These are phyloP conservation scores for Phytophthora lateralis DNA, from an alignment of 352 stramenopile genomes.

Conservation along the genomic window DNA sequence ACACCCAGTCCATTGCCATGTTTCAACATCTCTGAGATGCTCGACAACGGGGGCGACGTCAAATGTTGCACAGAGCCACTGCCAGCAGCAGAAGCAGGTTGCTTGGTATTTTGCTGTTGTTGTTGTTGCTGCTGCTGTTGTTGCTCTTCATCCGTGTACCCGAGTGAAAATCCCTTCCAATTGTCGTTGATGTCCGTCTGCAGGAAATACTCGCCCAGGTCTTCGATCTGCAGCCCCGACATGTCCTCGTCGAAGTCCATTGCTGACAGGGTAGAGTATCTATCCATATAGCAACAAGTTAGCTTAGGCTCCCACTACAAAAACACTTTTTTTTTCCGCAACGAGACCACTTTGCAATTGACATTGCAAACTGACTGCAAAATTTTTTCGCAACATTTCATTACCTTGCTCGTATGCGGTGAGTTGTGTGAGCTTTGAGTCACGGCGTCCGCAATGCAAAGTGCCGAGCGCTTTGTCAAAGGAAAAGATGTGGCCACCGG, in stretches of 20 bases:
- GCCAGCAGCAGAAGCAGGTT: slow-evolving; percentile 9
- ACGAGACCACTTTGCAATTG: not conserved
- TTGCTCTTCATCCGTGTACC: slow-evolving; percentile 61
- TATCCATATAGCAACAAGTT: not conserved
- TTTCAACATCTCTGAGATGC: slow-evolving; percentile 54
- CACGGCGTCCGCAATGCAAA: slow-evolving; percentile 19
- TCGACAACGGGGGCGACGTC: slow-evolving; percentile 47
- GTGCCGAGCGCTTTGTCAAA: not conserved
- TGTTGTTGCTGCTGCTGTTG: slow-evolving; percentile 20
- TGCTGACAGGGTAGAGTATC: not conserved
- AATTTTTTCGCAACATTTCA: not conserved
- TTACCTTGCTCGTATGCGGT: slow-evolving; percentile 6
- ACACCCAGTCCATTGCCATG: slow-evolving; percentile 32
- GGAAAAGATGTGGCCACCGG: slow-evolving; percentile 33
- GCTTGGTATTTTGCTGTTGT: slow-evolving; percentile 16
- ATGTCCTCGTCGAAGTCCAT: slow-evolving; percentile 80
- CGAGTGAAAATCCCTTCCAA: slow-evolving; percentile 76
- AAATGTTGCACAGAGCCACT: slow-evolving; percentile 29
- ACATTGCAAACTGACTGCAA: not conserved
- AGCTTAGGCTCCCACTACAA: not conserved
- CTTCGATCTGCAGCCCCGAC: slow-evolving; percentile 75
- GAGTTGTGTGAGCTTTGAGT: slow-evolving; percentile 3
- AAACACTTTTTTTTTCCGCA: not conserved
- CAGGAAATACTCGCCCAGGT: slow-evolving; percentile 75
- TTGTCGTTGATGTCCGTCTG: slow-evolving; percentile 63